These are phyloP conservation scores for Pyronema omphalodes DNA, from an alignment of 495 filamentous ascomycete species.

Conservation along the genomic window DNA sequence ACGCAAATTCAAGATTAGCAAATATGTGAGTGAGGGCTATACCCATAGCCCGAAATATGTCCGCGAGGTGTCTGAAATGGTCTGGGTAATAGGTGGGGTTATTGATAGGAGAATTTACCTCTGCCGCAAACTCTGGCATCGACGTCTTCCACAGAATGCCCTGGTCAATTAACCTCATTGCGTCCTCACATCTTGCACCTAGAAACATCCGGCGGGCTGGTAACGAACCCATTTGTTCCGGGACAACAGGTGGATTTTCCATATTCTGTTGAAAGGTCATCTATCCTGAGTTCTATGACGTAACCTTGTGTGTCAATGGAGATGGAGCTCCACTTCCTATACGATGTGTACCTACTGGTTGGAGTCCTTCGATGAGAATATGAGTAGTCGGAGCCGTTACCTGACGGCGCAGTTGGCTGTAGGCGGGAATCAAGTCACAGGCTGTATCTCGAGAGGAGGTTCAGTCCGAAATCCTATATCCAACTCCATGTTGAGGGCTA, in stretches of 20 bases:
- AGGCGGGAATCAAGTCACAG: background rate
- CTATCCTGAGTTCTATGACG: too few relatives aligned
- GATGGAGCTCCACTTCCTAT: too few relatives aligned
- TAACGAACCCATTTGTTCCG: background rate
- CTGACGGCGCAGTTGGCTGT: background rate
- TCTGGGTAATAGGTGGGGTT: background rate
- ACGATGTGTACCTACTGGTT: too few relatives aligned
- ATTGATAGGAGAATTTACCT: slow-evolving; percentile 29
- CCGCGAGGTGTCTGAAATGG: too few relatives aligned
- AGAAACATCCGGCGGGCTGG: slow-evolving; percentile 4
- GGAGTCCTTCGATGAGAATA: slow-evolving; percentile 9
- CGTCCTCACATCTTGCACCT: slow-evolving; percentile 6
- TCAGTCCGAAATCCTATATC: background rate
- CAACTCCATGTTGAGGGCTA: slow-evolving; percentile 3
- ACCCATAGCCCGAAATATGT: too few relatives aligned
- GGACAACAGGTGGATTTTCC: too few relatives aligned
- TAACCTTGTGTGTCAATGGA: too few relatives aligned
- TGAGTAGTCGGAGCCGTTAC: slow-evolving; percentile 11
- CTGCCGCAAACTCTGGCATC: slow-evolving; percentile 63
- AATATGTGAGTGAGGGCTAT: too few relatives aligned
- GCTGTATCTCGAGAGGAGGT: background rate
- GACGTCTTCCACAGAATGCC: slow-evolving; percentile 57
- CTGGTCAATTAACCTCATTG: slow-evolving; percentile 39
- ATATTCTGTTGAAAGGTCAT: too few relatives aligned
- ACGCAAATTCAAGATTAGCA: background rate